Percentiles rank a stretch among this genome's conserved stretches.
phyloP scores from a whole-genome alignment of 768 basidiomycete genomes.

The Phaeotremella skinneri region DNA sequence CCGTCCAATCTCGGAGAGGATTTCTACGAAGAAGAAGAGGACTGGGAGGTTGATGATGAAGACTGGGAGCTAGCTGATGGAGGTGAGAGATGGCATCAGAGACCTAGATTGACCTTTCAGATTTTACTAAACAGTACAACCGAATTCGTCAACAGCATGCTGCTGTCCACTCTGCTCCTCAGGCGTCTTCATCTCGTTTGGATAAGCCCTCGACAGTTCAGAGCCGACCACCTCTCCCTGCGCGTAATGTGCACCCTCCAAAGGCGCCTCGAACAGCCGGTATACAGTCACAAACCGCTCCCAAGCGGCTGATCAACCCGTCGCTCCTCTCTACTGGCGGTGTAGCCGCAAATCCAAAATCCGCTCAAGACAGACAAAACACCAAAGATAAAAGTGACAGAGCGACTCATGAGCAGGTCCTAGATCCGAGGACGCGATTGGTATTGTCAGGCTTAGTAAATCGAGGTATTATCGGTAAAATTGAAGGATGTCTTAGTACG shows the following conservation, averaged over 20 bases:
- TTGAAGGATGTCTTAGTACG: conserved; percentile 94
- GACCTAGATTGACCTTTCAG: conserved; percentile 55
- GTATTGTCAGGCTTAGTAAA: conserved; percentile 97
- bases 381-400: conserved; percentile 94
- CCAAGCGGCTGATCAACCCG: conserved; percentile 16
- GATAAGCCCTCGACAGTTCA: conserved; percentile 62
- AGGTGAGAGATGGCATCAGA: conserved; percentile 34
- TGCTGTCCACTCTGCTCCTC: conserved; percentile 43
- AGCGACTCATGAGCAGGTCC: conserved; percentile 93
- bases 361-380: conserved; percentile 80
- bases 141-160: conserved; percentile 87
- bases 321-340: conserved; percentile 55
- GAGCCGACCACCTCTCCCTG: conserved; percentile 64
- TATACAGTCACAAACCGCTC: conserved; percentile 25
- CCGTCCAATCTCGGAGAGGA: conserved; percentile 16
- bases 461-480: conserved; percentile 76
- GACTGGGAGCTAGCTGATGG: conserved; percentile 52
- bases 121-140: conserved; percentile 99
- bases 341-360: conserved; percentile 75
- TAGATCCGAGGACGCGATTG: conserved; percentile 90
- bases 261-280: not conserved
- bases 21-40: conserved; percentile 22
- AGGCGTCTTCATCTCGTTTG: conserved; percentile 12
- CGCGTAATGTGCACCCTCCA: conserved; percentile 43
- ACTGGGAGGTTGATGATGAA: conserved; percentile 50